These are phyloP conservation scores for Alternaria sp. DNA, from an alignment of 2,329 filamentous ascomycete species.

Conservation along the genomic window DNA sequence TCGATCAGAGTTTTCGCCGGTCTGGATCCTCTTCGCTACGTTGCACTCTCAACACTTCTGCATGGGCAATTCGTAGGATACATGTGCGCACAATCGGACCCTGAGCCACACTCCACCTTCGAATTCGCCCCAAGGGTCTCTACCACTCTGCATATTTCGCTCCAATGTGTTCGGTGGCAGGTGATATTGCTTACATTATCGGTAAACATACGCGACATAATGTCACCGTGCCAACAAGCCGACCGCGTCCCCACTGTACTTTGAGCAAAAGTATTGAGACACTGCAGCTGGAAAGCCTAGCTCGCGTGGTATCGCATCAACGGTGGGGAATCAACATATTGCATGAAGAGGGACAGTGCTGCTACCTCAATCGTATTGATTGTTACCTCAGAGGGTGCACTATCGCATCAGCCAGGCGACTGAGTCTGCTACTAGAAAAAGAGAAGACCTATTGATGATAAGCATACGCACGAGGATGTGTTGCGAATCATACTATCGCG, in stretches of 20 bases:
- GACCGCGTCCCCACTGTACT: background rate
- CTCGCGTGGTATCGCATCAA: background rate
- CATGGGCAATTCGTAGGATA: background rate
- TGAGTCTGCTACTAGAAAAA: background rate
- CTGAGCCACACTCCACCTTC: background rate
- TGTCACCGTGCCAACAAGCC: background rate
- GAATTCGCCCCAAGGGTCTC: background rate
- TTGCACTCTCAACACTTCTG: background rate
- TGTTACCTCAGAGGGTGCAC: background rate
- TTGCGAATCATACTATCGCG: background rate
- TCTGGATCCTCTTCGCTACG: background rate
- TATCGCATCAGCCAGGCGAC: background rate
- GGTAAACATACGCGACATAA: no score
- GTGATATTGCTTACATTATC: background rate
- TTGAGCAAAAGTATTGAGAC: background rate
- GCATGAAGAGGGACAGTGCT: background rate
- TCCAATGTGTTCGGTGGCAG: background rate
- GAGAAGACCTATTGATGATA: background rate
- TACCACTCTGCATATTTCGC: background rate
- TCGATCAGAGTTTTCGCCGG: background rate
- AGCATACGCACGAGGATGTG: background rate
- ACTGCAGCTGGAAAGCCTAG: background rate
- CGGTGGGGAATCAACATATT: background rate
- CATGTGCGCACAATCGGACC: no score
- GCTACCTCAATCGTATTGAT: background rate